phyloP scores from a whole-genome alignment of 179 eudicot species.

The Corrigiola litoralis region DNA sequence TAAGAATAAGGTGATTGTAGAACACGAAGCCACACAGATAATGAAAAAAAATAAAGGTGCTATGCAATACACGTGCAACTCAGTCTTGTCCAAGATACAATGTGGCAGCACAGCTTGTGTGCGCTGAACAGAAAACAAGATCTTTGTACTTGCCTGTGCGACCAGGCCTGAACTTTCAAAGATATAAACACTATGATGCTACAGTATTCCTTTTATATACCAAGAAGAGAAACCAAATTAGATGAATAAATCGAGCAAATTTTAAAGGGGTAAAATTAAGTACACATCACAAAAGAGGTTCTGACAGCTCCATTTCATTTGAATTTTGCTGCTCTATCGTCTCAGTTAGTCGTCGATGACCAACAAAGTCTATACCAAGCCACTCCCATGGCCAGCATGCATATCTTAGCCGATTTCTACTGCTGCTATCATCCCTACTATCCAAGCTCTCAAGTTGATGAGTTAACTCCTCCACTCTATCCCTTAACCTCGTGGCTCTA shows the following conservation, averaged over 20 bases:
- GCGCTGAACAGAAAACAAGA: not conserved
- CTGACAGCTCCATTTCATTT: conserved; percentile 96
- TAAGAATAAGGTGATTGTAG: not conserved
- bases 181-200: conserved; percentile 12
- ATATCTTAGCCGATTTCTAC: conserved; percentile 55
- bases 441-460: conserved; percentile 76
- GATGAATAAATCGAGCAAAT: not conserved
- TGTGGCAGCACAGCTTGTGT: not conserved
- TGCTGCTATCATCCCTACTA: conserved; percentile 34
- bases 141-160: not conserved
- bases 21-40: not conserved
- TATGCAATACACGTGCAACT: too few relatives aligned
- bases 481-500: conserved; percentile 79
- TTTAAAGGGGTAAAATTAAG: not conserved
- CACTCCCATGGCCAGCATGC: conserved; percentile 98
- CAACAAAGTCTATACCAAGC: conserved; percentile 83
- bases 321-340: conserved; percentile 39
- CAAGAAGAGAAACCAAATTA: not conserved
- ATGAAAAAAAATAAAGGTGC: not conserved
- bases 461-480: conserved; percentile 81
- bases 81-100: not conserved
- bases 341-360: conserved; percentile 32
- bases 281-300: conserved; percentile 63
- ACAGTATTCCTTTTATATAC: conserved; percentile 17
- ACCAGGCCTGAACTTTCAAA: not conserved